phyloP scores from a whole-genome alignment of 305 asterid genomes.

The Fraxinus sp. region DNA sequence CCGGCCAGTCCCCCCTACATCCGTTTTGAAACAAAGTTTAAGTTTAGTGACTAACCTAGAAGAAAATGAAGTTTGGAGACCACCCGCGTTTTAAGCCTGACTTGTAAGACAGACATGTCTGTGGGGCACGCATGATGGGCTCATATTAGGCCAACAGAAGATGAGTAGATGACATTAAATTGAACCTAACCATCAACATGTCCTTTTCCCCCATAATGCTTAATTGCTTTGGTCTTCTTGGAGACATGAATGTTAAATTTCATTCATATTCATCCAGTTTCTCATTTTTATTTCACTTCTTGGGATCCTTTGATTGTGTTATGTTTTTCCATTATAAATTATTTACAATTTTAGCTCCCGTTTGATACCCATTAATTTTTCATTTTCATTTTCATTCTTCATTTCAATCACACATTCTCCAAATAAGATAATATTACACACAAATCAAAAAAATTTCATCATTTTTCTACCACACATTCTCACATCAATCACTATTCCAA shows the following conservation, averaged over 20 bases:
- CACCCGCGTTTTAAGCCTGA: background rate
- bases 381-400: too few relatives aligned
- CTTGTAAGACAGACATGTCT: background rate
- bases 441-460: too few relatives aligned
- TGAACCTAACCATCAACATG: background rate
- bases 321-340: slow-evolving; percentile 9
- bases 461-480: too few relatives aligned
- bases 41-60: background rate
- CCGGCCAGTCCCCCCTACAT: too few relatives aligned
- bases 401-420: too few relatives aligned
- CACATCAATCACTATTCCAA: too few relatives aligned
- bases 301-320: background rate
- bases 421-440: too few relatives aligned
- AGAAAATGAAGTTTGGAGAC: background rate
- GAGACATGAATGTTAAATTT: background rate
- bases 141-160: background rate
- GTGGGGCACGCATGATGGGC: background rate
- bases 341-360: background rate
- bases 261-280: background rate
- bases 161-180: background rate
- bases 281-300: background rate
- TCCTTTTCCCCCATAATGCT: slow-evolving; percentile 16
- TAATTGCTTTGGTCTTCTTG: slow-evolving; percentile 23
- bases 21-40: background rate
- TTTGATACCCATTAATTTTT: too few relatives aligned